Percentiles rank a stretch among this genome's conserved stretches.
phyloP scores from a whole-genome alignment of 179 eudicot genomes.

The Silene noctiflora region DNA sequence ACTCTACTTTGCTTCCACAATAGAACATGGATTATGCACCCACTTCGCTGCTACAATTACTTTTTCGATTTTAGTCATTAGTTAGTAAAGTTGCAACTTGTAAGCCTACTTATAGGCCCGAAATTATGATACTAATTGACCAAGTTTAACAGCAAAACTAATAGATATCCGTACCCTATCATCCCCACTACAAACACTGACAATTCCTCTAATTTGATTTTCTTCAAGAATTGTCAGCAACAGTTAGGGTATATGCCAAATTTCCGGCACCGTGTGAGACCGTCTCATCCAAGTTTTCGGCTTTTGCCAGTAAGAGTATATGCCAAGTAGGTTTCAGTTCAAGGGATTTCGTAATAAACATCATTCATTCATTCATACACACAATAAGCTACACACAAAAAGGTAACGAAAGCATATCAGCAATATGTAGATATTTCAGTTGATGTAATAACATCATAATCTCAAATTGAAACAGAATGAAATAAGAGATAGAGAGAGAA shows the following conservation, averaged over 20 bases:
- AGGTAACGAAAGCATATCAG: neutral
- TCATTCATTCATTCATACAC: neutral
- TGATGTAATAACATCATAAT: neutral
- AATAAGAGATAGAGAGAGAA: neutral
- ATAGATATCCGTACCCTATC: neutral
- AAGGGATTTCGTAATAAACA: neutral
- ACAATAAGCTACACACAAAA: neutral
- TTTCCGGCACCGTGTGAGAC: neutral
- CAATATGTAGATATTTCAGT: neutral
- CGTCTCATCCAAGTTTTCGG: neutral
- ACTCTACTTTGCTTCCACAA: neutral
- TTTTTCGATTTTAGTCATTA: neutral
- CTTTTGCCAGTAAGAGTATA: neutral
- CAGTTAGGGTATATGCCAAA: too few relatives aligned
- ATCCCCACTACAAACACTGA: neutral
- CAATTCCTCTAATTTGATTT: neutral
- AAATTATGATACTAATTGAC: neutral
- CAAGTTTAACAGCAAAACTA: neutral
- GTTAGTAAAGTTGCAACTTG: neutral
- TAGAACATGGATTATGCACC: neutral
- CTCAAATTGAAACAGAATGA: too few relatives aligned
- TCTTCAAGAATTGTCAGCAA: neutral
- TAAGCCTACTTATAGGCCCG: neutral
- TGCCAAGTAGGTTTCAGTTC: neutral
- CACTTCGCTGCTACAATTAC: neutral